phyloP scores from a whole-genome alignment of 768 basidiomycete genomes.

The Mycena metata region DNA sequence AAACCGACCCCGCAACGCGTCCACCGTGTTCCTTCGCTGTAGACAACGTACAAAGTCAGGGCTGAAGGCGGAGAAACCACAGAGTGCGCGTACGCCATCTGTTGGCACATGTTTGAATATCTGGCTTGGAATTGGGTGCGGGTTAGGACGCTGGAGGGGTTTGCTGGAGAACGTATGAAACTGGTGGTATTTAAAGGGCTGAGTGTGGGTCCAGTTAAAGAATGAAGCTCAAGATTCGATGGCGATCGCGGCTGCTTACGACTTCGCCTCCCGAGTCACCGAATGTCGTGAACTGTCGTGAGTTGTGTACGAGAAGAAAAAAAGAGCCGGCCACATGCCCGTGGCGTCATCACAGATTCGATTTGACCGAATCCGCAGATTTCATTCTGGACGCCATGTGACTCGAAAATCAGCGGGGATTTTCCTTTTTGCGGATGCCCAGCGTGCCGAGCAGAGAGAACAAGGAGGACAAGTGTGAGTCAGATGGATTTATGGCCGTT shows the following conservation, averaged over 20 bases:
- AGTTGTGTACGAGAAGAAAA: not conserved
- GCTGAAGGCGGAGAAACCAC: constrained; percentile 6
- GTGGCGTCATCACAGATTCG: constrained; percentile 27
- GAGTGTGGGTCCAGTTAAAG: constrained; percentile 30
- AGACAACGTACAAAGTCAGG: constrained; percentile 35
- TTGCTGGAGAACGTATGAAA: not conserved
- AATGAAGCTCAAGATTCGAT: constrained; percentile 17
- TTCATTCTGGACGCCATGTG: constrained; percentile 5
- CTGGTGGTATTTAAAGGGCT: constrained; percentile 30
- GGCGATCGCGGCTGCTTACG: constrained; percentile 17
- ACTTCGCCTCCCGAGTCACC: constrained; percentile 25
- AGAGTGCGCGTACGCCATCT: constrained; percentile 72
- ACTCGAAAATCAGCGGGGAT: not conserved
- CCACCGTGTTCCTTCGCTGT: constrained; percentile 85
- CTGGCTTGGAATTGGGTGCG: constrained; percentile 19
- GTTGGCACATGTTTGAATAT: constrained; percentile 71
- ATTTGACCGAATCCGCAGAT: constrained; percentile 9
- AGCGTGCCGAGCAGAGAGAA: not conserved
- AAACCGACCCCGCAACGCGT: constrained; percentile 72
- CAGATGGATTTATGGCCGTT: not conserved
- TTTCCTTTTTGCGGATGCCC: not conserved
- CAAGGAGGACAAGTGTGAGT: not conserved
- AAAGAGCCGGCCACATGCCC: constrained; percentile 22
- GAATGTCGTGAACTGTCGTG: constrained; percentile 7
- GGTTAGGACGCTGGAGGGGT: not conserved